These are phyloP conservation scores for Coriaria nepalensis DNA, from an alignment of 306 rosid species.

Conservation along the genomic window DNA sequence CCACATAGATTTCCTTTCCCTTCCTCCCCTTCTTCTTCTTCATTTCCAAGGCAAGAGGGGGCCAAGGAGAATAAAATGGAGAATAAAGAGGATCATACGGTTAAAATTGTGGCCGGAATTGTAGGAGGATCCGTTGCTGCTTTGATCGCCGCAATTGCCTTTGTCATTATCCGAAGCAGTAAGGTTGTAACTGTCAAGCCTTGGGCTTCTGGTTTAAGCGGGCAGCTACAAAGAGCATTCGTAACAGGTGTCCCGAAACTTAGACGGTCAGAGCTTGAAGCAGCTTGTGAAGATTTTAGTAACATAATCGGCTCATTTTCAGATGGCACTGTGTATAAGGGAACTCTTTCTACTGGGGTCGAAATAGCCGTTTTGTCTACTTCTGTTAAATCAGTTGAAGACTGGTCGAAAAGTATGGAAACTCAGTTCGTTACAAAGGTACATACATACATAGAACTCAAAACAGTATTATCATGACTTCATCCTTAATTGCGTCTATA, in stretches of 20 bases:
- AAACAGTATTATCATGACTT: not conserved
- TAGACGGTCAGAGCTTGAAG: conserved; percentile 50
- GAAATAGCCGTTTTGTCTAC: conserved; percentile 76
- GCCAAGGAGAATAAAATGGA: conserved; percentile 19
- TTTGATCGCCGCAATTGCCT: conserved; percentile 24
- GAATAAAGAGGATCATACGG: conserved; percentile 18
- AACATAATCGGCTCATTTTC: conserved; percentile 56
- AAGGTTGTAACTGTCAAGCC: conserved; percentile 75
- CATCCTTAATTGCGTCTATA: not conserved
- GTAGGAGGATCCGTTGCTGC: conserved; percentile 38
- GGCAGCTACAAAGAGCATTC: conserved; percentile 90
- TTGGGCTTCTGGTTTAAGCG: conserved; percentile 93
- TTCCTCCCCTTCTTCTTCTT: conserved; percentile 36
- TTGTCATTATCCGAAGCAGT: conserved; percentile 36
- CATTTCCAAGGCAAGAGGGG: conserved; percentile 22
- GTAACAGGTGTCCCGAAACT: conserved; percentile 90
- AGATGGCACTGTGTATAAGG: conserved; percentile 65
- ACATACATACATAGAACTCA: not conserved
- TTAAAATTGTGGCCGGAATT: conserved; percentile 32
- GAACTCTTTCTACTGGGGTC: conserved; percentile 88
- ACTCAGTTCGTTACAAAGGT: conserved; percentile 68
- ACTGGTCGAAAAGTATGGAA: conserved; percentile 64
- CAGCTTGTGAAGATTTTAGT: conserved; percentile 94
- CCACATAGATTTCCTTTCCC: conserved; percentile 20
- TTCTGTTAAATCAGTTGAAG: conserved; percentile 30